A percentile compares a stretch with the other conserved stretches of the same genome.
Conservation (phyloP, 805 yeast species). For the Limtongozyma cylindracea region DNA sequence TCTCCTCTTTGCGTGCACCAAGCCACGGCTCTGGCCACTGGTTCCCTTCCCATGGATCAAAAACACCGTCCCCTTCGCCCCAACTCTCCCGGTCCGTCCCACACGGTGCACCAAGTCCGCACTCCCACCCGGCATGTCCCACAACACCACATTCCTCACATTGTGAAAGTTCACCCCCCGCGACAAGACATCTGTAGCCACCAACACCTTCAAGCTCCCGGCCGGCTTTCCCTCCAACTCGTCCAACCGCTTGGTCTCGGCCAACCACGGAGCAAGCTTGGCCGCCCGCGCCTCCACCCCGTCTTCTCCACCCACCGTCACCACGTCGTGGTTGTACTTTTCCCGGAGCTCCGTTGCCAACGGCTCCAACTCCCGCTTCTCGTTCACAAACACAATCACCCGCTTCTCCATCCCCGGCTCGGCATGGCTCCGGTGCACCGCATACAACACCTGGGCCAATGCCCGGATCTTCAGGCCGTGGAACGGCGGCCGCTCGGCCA, state of each 20-base stretch:
- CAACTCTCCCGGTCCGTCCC: conserved; percentile 89
- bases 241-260: conserved; percentile 28
- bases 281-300: conserved; percentile 28
- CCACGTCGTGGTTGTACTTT: conserved; percentile 19
- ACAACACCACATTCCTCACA: conserved; percentile 56
- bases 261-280: conserved; percentile 37
- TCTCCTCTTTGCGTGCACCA: too few species aligned
- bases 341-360: conserved; percentile 26
- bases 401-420: conserved; percentile 59
- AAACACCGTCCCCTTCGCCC: conserved; percentile 70
- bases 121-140: conserved; percentile 68
- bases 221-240: conserved; percentile 8
- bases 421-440: conserved; percentile 63
- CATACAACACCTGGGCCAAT: conserved; percentile 68
- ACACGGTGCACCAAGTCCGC: conserved; percentile 77
- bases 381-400: conserved; percentile 66
- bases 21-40: too few species aligned
- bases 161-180: conserved; percentile 76
- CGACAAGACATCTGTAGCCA: conserved; percentile 75
- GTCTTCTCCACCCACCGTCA: conserved; percentile 45
- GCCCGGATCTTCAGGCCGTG: conserved; percentile 69
- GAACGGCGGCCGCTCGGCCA: conserved; percentile 57
- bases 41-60: too few species aligned
- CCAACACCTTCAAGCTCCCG: conserved; percentile 32
- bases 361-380: conserved; percentile 31